Conservation (phyloP, 2,329 filamentous ascomycete species). For the Trichoderma gracile region DNA sequence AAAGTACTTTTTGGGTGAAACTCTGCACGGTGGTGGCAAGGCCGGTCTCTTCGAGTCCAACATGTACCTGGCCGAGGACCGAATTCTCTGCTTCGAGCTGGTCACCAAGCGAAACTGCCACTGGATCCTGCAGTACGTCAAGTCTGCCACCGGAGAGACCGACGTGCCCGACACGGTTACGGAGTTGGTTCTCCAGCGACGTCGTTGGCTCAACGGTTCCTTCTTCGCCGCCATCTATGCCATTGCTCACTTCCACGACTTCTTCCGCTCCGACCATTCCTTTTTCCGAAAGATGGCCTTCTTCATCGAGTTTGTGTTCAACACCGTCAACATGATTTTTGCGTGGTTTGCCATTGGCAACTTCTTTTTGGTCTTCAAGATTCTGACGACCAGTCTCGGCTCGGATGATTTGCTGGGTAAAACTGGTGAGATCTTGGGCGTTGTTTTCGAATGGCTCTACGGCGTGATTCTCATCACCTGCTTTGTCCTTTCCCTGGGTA, state of each 20-base stretch:
- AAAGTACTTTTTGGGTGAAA: slow-evolving; percentile 97
- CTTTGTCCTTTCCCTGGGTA: slow-evolving; percentile 92
- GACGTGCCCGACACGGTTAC: slow-evolving; percentile 94
- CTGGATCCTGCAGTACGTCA: slow-evolving; percentile 98
- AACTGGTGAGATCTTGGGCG: slow-evolving; percentile 75
- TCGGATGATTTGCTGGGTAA: slow-evolving; percentile 68
- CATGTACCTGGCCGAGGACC: slow-evolving; percentile 98
- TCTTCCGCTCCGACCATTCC: slow-evolving; percentile 91
- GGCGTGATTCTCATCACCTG: slow-evolving; percentile 88
- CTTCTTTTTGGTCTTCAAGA: slow-evolving; percentile 98
- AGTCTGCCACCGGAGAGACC: slow-evolving; percentile 93
- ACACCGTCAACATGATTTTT: slow-evolving; percentile 95
- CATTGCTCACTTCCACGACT: slow-evolving; percentile 91
- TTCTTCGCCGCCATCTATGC: slow-evolving; percentile 98
- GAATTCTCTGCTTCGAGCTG: slow-evolving; percentile 97
- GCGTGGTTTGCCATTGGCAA: slow-evolving; percentile 98
- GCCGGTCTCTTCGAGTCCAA: slow-evolving; percentile 98
- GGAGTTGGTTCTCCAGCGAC: slow-evolving; percentile 91
- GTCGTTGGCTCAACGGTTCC: slow-evolving; percentile 95
- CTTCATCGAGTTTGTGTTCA: slow-evolving; percentile 89
- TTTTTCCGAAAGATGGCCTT: slow-evolving; percentile 85
- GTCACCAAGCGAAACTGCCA: slow-evolving; percentile 96
- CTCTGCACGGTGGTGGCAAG: slow-evolving; percentile 86
- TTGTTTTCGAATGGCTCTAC: slow-evolving; percentile 96
- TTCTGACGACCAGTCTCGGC: slow-evolving; percentile 84